Evolutionary conservation across 2,329 filamentous ascomycete genomes (phyloP), one percentile per base, ranked within the genome.

Genomic region (Zalaria sp.): DNA sequence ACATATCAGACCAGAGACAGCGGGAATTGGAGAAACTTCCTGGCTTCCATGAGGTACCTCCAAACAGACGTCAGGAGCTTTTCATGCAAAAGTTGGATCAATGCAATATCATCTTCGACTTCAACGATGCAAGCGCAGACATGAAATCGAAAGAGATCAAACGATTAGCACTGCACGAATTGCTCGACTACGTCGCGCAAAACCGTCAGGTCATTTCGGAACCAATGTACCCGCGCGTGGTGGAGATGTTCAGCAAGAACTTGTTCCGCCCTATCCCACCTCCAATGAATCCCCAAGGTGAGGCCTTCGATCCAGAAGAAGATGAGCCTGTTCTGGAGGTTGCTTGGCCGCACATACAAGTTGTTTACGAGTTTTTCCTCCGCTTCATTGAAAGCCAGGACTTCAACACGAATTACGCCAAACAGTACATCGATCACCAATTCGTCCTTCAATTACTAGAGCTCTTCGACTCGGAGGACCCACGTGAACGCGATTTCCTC

Each of bases 131-230:
- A 38, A 93, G 85, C 50, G 88, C 82, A 51, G 91, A 98, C 60
- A 96, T 98, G 88, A 98, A 98, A 64, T 94, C 89, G 38, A 98
- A 98, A 69, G 91, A 98, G 66, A 96, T 98, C 72, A 98, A 98
- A 71, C 78, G 91, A 56, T 69, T 98, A 51, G 91, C 91, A 35
- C 73, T 98, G 36, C 91, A 98, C 60, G 91, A 98, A 62, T 72
- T 98, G 47, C 75, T 98, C 49, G 91, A 98, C 62, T 98, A 98
- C 59, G 91, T 98, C 44, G 89, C 91, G 54, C 96, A 96, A 65
- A 98, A 98, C 61, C 78, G 91, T 53, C 89, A 94, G 56, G 91
- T 98, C 58, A 98, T 98, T 56, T 95, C 88, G 3, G 91, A 98
- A 61, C 86, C 88, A 43, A 98, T 98, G 91, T 98, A 98, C 56